phyloP scores from a whole-genome alignment of 2,329 filamentous ascomycete species.

The Myriosclerotinia duriaeana region DNA sequence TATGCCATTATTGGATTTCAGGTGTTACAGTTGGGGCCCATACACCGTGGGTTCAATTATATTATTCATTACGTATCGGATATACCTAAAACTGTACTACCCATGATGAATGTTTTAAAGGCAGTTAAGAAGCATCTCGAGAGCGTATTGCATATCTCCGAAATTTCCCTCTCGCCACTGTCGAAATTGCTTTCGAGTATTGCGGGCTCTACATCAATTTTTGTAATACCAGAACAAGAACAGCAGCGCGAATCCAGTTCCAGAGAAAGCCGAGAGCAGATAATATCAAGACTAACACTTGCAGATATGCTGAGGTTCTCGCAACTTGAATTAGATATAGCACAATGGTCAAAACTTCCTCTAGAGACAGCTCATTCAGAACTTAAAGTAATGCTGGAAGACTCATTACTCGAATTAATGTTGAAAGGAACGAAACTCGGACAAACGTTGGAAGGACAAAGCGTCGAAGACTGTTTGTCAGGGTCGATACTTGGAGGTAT shows the following conservation, averaged over 20 bases:
- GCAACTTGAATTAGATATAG: neutral
- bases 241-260: too few species aligned
- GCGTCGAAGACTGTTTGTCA: neutral
- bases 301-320: neutral
- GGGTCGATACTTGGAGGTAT: conserved; percentile 4
- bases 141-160: neutral
- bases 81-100: neutral
- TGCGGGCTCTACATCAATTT: neutral
- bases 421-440: neutral
- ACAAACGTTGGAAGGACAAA: neutral
- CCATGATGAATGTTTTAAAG: neutral
- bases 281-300: neutral
- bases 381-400: neutral
- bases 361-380: neutral
- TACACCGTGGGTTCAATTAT: neutral
- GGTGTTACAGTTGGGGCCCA: too few species aligned
- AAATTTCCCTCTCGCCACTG: neutral
- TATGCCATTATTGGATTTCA: neutral
- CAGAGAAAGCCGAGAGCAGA: too few species aligned
- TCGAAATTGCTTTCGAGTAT: neutral
- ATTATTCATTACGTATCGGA: neutral
- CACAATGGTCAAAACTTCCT: neutral
- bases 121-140: neutral
- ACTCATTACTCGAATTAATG: neutral
- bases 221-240: conserved; percentile 6